phyloP scores from a whole-genome alignment of 1,284 basidiomycete species.

The Irpex lacteus region DNA sequence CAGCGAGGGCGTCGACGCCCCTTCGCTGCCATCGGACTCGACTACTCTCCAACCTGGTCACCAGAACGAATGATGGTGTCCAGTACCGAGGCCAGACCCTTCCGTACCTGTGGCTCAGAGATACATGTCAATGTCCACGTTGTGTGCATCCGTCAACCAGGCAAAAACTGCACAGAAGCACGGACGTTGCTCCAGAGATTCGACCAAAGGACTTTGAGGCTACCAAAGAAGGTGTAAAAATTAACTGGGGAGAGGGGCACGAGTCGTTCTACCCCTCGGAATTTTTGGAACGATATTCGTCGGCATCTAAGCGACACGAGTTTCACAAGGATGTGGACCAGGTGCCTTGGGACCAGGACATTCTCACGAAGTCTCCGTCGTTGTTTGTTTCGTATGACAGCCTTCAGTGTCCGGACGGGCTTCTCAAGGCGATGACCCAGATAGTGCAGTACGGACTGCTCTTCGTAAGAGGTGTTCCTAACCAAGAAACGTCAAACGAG shows the following conservation, averaged over 20 bases:
- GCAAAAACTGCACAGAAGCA: slow-evolving; percentile 69
- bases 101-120: slow-evolving; percentile 47
- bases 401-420: slow-evolving; percentile 37
- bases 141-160: slow-evolving; percentile 55
- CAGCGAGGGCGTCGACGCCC: too few species aligned
- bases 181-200: slow-evolving; percentile 54
- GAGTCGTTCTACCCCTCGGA: slow-evolving; percentile 46
- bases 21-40: not conserved
- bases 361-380: slow-evolving; percentile 33
- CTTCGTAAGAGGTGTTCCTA: slow-evolving; percentile 60
- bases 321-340: slow-evolving; percentile 40
- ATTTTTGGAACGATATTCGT: slow-evolving; percentile 45
- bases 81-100: slow-evolving; percentile 21
- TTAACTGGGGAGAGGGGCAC: slow-evolving; percentile 62
- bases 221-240: slow-evolving; percentile 39
- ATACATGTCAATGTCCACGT: slow-evolving; percentile 49
- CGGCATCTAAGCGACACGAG: slow-evolving; percentile 22
- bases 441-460: slow-evolving; percentile 53
- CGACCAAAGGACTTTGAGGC: slow-evolving; percentile 35
- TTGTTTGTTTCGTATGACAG: slow-evolving; percentile 53
- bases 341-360: slow-evolving; percentile 35
- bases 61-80: not conserved
- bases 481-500: slow-evolving; percentile 47
- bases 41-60: not conserved
- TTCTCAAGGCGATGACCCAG: slow-evolving; percentile 54